A percentile compares a stretch with the other conserved stretches of the same genome.
These are phyloP conservation scores for Penicillium sp. DNA, from an alignment of 2,329 filamentous ascomycete species.

Conservation along the genomic window DNA sequence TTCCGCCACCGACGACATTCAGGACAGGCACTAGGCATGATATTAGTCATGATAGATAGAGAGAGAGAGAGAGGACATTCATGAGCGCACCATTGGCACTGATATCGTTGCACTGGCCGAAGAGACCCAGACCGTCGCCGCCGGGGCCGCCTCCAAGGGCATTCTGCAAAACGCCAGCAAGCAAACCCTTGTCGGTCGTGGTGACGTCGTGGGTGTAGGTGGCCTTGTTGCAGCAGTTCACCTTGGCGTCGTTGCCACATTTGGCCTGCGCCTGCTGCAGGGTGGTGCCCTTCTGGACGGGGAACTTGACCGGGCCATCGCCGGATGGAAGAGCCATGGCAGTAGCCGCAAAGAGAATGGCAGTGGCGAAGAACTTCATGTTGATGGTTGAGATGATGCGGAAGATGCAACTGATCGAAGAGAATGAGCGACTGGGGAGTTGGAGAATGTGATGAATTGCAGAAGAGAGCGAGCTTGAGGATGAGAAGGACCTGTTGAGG, in stretches of 20 bases:
- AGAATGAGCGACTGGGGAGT: too few relatives aligned
- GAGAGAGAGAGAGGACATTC: neutral
- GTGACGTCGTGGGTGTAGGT: constrained; percentile 23
- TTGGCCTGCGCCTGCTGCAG: constrained; percentile 22
- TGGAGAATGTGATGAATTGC: neutral
- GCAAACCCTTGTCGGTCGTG: constrained; percentile 21
- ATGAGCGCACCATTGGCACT: constrained; percentile 23
- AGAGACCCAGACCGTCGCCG: constrained; percentile 28
- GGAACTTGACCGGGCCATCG: constrained; percentile 17
- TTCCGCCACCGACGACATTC: constrained; percentile 12
- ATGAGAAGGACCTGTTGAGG: constrained; percentile 1
- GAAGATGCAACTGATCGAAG: neutral
- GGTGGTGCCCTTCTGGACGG: constrained; percentile 17
- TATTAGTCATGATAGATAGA: neutral
- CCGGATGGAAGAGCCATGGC: constrained; percentile 22
- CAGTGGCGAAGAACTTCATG: constrained; percentile 30
- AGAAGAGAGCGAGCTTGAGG: constrained; percentile 4
- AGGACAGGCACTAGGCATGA: neutral
- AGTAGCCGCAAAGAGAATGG: constrained; percentile 25
- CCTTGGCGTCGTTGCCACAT: constrained; percentile 25
- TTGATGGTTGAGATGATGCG: constrained; percentile 13
- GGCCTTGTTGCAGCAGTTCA: constrained; percentile 34
- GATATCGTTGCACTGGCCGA: constrained; percentile 35
- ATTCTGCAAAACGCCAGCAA: constrained; percentile 25
- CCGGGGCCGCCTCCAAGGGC: constrained; percentile 28